Base-by-base conservation (phyloP, 1,284 basidiomycete species). In the Fomitopsis palustris region DNA sequence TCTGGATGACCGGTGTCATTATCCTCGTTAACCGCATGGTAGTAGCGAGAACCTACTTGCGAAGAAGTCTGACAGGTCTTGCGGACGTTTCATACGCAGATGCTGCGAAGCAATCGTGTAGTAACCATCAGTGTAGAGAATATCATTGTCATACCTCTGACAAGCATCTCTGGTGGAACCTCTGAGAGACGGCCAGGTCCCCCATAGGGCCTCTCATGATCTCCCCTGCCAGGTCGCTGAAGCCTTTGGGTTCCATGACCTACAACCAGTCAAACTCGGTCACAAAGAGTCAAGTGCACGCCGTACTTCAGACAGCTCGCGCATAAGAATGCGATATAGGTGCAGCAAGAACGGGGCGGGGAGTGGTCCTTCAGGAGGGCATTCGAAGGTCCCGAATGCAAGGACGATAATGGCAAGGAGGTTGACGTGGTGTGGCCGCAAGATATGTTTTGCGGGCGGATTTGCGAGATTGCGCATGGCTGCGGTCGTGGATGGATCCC, bases 391-490 rank as follows among this genome's bases (percentile, higher is more conserved):
- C 64, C 83, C 83, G 70, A 86, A 88, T 1, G 81, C 73, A 12
- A 86, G 74, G 59, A 83, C 74, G 39, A 91, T 75, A 38, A 91
- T 74, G 41, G 81, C 80, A 31, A 92, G 74, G 16, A 92, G 73
- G 53, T 80, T 80, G 47, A 93, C 75, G 69, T 93, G 90, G 66
- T 93, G 90, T 2, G 90, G 88, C 58, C 84, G 79, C 33, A 90
- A 77, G 55, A 82, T 76, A 71, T 88, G 85, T 56, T 83, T 80
- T 6, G 81, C 80, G 0, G 85, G 83, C 2, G 85, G 84, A 56
- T 81, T 81, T 7, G 61, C 49, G 14, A 27, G 23, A n/a, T 51
- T 52, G 16, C 49, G 53, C 39, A 47, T 47, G n/a, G 12, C 17
- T 27, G 51, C 14, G 10, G 23, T 9, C 14, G n/a, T 7, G 49